phyloP scores from a whole-genome alignment of 495 filamentous ascomycete species.

The Aspergillus hancockii region DNA sequence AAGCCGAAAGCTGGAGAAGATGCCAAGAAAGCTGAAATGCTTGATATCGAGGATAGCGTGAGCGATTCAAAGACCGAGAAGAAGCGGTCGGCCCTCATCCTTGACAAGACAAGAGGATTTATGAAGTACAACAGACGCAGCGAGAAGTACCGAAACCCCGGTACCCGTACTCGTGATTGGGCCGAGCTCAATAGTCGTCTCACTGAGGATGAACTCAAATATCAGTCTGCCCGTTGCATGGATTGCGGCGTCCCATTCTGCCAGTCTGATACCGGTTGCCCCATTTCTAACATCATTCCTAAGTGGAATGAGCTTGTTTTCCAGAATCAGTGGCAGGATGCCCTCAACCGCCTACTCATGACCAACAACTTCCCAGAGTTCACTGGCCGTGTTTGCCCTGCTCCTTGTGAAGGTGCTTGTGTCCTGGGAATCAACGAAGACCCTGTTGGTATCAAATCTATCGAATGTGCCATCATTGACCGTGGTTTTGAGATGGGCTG shows the following conservation, averaged over 20 bases:
- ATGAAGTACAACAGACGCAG: constrained; percentile 96
- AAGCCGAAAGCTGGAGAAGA: constrained; percentile 60
- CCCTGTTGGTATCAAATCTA: constrained; percentile 97
- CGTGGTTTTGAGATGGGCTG: constrained; percentile 99
- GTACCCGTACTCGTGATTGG: constrained; percentile 92
- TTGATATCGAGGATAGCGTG: constrained; percentile 95
- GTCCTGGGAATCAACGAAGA: constrained; percentile 99
- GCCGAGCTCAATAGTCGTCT: constrained; percentile 86
- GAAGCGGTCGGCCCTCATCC: constrained; percentile 87
- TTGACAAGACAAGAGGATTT: constrained; percentile 98
- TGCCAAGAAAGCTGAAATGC: constrained; percentile 76
- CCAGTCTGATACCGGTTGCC: constrained; percentile 95
- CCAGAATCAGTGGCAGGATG: constrained; percentile 92
- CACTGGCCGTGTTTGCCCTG: constrained; percentile 96
- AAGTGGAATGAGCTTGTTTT: constrained; percentile 99
- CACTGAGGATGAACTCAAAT: constrained; percentile 97
- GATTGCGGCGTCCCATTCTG: constrained; percentile 99
- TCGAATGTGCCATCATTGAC: constrained; percentile 99
- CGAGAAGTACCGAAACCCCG: constrained; percentile 91
- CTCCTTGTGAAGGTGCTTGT: constrained; percentile 96
- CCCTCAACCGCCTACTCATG: constrained; percentile 92
- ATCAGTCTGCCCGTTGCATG: constrained; percentile 98
- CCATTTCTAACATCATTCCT: constrained; percentile 98
- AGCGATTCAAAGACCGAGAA: constrained; percentile 85
- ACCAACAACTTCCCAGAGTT: constrained; percentile 99